phyloP scores from a whole-genome alignment of 257 asterid species.

The Solanum gandarillasii region DNA sequence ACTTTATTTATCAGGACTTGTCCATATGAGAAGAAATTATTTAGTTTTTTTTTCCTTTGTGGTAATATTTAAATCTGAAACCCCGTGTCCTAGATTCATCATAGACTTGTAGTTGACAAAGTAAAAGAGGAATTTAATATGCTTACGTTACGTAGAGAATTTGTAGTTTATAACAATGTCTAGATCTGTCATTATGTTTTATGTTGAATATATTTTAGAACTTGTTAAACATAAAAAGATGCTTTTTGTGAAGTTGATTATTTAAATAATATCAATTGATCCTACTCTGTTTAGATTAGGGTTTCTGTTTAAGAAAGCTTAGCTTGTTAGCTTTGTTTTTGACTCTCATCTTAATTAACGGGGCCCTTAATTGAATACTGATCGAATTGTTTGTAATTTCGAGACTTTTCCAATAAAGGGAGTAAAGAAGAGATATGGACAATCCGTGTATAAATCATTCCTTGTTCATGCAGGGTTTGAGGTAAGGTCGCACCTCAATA shows the following conservation, averaged over 20 bases:
- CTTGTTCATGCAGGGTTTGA: not conserved
- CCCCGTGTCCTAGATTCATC: not conserved
- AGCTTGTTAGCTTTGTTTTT: not conserved
- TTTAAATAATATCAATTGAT: not conserved
- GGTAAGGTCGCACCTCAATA: not conserved
- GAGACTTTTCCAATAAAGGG: not conserved
- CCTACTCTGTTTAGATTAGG: not conserved
- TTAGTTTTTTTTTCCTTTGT: rapidly evolving
- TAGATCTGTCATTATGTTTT: not conserved
- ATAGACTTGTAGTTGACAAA: not conserved
- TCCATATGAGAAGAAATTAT: no score
- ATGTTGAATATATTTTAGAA: not conserved
- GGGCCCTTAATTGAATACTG: not conserved
- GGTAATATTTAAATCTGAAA: not conserved
- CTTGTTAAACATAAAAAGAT: not conserved
- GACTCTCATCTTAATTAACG: not conserved
- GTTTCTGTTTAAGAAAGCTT: not conserved
- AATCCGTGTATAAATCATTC: not conserved
- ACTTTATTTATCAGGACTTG: no score
- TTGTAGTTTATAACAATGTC: not conserved
- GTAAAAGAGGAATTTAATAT: not conserved
- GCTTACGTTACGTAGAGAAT: not conserved
- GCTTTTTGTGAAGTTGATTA: not conserved
- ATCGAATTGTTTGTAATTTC: not conserved
- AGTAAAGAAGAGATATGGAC: not conserved